These are phyloP conservation scores for Meyerozyma smithsonii DNA, from an alignment of 1,139 yeast species.

Conservation along the genomic window DNA sequence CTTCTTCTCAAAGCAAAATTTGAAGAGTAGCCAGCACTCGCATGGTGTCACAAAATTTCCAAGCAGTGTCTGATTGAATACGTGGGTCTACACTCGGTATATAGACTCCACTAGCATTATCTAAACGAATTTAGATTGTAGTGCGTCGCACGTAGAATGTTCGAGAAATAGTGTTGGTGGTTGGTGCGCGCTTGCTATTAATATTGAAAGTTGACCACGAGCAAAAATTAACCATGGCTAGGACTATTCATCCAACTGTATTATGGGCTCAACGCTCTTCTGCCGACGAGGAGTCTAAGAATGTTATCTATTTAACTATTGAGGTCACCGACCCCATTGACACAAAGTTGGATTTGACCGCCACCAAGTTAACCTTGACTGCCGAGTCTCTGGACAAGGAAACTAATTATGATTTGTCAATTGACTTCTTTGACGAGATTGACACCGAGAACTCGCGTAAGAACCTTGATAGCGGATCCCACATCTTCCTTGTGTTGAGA, in stretches of 20 bases:
- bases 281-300: slow-evolving; percentile 64
- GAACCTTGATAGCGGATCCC: slow-evolving; percentile 61
- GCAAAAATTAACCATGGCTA: background rate
- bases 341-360: slow-evolving; percentile 58
- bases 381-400: slow-evolving; percentile 51
- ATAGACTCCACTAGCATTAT: no score
- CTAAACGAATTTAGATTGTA: background rate
- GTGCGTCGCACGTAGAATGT: slow-evolving; percentile 1
- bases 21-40: no score
- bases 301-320: slow-evolving; percentile 70
- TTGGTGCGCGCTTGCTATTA: background rate
- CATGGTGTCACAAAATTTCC: no score
- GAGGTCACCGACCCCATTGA: slow-evolving; percentile 66
- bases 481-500: slow-evolving; percentile 62
- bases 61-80: no score
- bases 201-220: background rate
- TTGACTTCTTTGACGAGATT: slow-evolving; percentile 72
- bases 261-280: slow-evolving; percentile 96
- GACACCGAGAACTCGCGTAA: slow-evolving; percentile 62
- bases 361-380: slow-evolving; percentile 51
- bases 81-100: no score
- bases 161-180: background rate
- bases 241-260: slow-evolving; percentile 34
- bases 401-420: slow-evolving; percentile 48
- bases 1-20: no score